These are phyloP conservation scores for Aspergillus hiratsukae DNA, from an alignment of 2,329 filamentous ascomycete genomes.

Conservation along the genomic window DNA sequence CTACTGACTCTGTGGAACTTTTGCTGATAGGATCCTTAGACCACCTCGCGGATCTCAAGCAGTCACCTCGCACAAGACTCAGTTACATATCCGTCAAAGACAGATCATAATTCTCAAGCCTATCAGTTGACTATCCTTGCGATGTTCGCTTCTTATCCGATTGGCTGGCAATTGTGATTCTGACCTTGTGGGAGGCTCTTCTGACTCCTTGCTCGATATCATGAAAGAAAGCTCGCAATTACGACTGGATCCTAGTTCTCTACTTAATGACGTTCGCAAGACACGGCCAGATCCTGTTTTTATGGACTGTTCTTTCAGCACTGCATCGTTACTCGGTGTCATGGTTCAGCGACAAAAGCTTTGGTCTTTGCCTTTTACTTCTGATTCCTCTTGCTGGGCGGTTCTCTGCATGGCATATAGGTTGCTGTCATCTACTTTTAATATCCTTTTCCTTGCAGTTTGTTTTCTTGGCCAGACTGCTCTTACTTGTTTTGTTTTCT, in stretches of 20 bases:
- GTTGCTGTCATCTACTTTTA: not conserved
- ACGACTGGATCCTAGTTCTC: not conserved
- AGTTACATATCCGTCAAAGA: too few relatives aligned
- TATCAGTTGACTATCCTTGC: not conserved
- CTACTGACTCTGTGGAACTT: not conserved
- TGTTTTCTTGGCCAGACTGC: not conserved
- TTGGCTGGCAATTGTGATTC: not conserved
- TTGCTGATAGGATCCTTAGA: not conserved
- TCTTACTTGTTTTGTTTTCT: not conserved
- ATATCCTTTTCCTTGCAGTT: not conserved
- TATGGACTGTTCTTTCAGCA: slow-evolving; percentile 4
- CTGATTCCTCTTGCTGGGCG: not conserved
- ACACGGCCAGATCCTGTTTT: slow-evolving; percentile 7
- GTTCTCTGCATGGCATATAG: not conserved
- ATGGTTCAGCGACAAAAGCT: slow-evolving; percentile 2
- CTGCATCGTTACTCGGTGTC: slow-evolving; percentile 7
- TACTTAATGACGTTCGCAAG: not conserved
- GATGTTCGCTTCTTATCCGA: not conserved
- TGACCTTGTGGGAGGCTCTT: not conserved
- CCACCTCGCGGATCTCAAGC: not conserved
- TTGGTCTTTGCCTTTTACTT: not conserved
- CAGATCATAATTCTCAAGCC: not conserved
- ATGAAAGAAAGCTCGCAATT: not conserved
- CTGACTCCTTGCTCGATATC: not conserved
- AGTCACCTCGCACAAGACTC: not conserved